Evolutionary conservation across 805 yeast genomes (phyloP).

Genomic region (Lipomyces sp.): DNA sequence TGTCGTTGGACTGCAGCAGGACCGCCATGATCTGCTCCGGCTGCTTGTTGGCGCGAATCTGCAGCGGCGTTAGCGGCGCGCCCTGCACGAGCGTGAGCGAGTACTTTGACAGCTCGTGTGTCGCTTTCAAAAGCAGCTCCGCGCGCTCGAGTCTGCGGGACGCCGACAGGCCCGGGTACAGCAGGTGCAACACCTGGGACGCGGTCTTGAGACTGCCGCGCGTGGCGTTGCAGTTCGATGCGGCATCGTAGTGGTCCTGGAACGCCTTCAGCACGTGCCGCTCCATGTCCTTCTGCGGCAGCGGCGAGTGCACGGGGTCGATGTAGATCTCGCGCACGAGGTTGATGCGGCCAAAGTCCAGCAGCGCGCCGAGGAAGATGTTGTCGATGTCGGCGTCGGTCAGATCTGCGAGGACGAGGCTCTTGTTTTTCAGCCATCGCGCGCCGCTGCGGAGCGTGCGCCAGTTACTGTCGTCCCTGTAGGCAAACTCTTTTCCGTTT

Average conservation of each 20-base stretch:
- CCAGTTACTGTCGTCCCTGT: constrained; percentile 29
- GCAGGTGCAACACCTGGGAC: constrained; percentile 29
- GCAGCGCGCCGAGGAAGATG: constrained; percentile 18
- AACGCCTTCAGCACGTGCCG: constrained; percentile 34
- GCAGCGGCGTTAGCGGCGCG: constrained; percentile 33
- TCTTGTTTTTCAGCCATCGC: constrained; percentile 23
- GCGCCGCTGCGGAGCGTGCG: constrained; percentile 18
- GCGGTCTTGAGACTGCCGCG: constrained; percentile 45
- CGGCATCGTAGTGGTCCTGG: constrained; percentile 45
- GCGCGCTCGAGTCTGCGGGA: constrained; percentile 27
- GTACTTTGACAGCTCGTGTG: constrained; percentile 34
- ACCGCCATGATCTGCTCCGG: constrained; percentile 33
- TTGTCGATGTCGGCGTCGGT: constrained; percentile 28
- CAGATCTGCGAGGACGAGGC: constrained; percentile 28
- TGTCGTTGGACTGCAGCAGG: constrained; percentile 36
- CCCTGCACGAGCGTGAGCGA: constrained; percentile 35
- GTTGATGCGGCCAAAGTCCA: constrained; percentile 28
- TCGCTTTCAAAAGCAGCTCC: constrained; percentile 31
- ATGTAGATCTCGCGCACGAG: constrained; percentile 25
- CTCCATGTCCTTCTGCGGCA: constrained; percentile 13
- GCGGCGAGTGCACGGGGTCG: constrained; percentile 21
- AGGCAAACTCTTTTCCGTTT: constrained; percentile 22
- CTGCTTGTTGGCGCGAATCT: constrained; percentile 29
- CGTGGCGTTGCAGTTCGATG: constrained; percentile 43
- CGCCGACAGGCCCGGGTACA: constrained; percentile 11